phyloP scores from a whole-genome alignment of 1,284 basidiomycete genomes.

The Coniferiporia weirii region DNA sequence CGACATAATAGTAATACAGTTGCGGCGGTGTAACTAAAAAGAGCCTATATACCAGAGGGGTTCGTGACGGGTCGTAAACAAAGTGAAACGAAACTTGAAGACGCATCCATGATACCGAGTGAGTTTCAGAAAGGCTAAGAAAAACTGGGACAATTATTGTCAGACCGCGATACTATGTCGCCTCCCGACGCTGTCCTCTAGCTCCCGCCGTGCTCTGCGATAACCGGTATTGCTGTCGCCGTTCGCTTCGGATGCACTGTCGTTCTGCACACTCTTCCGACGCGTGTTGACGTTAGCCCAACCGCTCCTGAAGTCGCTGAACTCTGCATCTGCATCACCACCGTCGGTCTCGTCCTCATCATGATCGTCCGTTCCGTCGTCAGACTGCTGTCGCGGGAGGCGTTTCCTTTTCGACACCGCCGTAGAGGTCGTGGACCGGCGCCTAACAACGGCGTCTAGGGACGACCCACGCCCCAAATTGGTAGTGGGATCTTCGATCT shows the following conservation, averaged over 20 bases:
- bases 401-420: conserved; percentile 20
- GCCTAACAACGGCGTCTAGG: conserved; percentile 19
- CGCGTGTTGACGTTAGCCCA: conserved; percentile 54
- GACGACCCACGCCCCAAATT: conserved; percentile 15
- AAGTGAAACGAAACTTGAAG: neutral
- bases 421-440: conserved; percentile 22
- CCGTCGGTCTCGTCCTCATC: conserved; percentile 52
- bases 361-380: conserved; percentile 34
- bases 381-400: conserved; percentile 12
- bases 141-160: neutral
- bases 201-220: conserved; percentile 34
- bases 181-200: conserved; percentile 29
- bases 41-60: neutral
- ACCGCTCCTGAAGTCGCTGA: conserved; percentile 30
- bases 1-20: conserved; percentile 8
- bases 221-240: conserved; percentile 30
- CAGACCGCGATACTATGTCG: conserved; percentile 36
- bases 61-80: conserved; percentile 9
- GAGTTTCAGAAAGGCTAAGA: neutral
- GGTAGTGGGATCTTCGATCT: neutral
- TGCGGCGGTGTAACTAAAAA: neutral
- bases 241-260: neutral
- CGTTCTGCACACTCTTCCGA: conserved; percentile 3
- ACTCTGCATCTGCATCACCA: conserved; percentile 62
- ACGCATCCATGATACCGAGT: neutral